Evolutionary conservation across 148 eudicot genomes (phyloP).

Genomic region (Spergularia bocconei): DNA sequence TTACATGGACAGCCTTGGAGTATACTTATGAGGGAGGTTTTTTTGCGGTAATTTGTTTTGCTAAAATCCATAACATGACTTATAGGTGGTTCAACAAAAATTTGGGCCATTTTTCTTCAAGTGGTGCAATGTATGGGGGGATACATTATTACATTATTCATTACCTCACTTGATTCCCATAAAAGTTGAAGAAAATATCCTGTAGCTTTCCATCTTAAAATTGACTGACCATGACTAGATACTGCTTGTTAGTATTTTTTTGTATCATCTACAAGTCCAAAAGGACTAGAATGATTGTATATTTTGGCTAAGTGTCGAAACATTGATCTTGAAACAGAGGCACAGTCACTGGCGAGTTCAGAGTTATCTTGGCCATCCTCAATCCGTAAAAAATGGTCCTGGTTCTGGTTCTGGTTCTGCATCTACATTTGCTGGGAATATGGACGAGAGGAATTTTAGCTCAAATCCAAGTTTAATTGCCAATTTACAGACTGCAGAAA

Average conservation of each 20-base stretch:
- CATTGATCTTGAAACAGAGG: conserved; percentile 42
- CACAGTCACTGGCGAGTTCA: conserved; percentile 86
- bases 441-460: conserved; percentile 52
- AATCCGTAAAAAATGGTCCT: conserved; percentile 49
- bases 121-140: background rate
- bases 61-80: too few species aligned
- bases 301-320: background rate
- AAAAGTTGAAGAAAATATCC: background rate
- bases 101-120: too few species aligned
- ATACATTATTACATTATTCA: too few species aligned
- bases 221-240: background rate
- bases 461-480: conserved; percentile 40
- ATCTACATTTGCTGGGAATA: conserved; percentile 45
- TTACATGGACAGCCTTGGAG: too few species aligned
- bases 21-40: too few species aligned
- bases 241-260: background rate
- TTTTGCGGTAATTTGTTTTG: too few species aligned
- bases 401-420: conserved; percentile 33
- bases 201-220: background rate
- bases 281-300: conserved; percentile 8
- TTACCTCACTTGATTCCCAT: background rate
- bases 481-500: conserved; percentile 42
- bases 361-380: conserved; percentile 52
- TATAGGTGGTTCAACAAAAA: too few species aligned
- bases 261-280: background rate